phyloP scores from a whole-genome alignment of 2,329 filamentous ascomycete species.

The Trichoderma sp. region DNA sequence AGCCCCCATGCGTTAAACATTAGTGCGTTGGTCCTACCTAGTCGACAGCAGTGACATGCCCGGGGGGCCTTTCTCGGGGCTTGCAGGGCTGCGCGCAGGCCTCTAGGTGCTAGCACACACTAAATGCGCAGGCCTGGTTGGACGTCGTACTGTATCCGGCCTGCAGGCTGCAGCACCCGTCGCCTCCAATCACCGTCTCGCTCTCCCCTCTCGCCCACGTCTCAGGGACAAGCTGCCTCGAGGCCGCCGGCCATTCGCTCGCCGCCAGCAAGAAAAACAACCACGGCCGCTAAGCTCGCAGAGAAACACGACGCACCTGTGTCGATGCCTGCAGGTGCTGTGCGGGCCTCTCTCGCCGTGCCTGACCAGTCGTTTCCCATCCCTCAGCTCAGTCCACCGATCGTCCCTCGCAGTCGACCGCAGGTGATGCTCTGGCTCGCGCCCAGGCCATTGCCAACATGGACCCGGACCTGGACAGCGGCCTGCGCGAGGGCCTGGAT shows the following conservation, averaged over 20 bases:
- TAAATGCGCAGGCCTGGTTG: constrained; percentile 17
- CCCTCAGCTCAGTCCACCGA: constrained; percentile 29
- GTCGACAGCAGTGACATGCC: constrained; percentile 14
- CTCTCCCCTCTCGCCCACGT: constrained; percentile 25
- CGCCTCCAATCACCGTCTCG: constrained; percentile 27
- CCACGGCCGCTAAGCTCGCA: constrained; percentile 8
- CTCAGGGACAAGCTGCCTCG: constrained; percentile 19
- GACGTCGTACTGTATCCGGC: constrained; percentile 22
- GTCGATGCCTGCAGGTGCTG: constrained; percentile 48
- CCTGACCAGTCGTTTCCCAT: constrained; percentile 45
- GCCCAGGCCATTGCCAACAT: constrained; percentile 35
- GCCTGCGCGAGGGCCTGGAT: constrained; percentile 32
- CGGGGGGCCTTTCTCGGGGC: background rate
- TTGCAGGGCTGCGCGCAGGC: constrained; percentile 12
- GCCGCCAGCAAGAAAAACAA: background rate
- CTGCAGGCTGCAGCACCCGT: constrained; percentile 20
- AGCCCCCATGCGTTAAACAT: background rate
- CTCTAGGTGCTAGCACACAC: background rate
- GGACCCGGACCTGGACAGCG: constrained; percentile 38
- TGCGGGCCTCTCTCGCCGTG: constrained; percentile 46
- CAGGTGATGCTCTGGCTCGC: constrained; percentile 46
- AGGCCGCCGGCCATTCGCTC: background rate
- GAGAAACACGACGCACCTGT: constrained; percentile 31
- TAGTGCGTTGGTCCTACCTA: background rate
- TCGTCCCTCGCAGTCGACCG: constrained; percentile 35